phyloP scores from a whole-genome alignment of 169 alveolate species.

The Eimeria falciformis region DNA sequence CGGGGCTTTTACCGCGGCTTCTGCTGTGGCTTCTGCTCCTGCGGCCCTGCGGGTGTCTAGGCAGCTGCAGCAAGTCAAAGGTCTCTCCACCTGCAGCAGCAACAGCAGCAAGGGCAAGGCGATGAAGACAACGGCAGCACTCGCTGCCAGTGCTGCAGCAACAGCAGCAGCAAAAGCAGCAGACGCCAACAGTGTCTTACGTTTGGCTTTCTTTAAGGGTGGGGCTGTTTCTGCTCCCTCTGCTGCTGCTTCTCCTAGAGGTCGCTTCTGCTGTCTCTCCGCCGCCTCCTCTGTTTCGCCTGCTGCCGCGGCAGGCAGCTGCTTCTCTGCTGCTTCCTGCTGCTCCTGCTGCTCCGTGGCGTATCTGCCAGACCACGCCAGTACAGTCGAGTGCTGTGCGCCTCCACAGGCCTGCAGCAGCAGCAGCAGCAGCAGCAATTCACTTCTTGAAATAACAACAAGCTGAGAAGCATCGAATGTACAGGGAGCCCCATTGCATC shows the following conservation, averaged over 20 bases:
- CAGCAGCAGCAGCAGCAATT: background rate
- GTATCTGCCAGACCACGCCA: conserved; percentile 42
- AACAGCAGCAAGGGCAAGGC: background rate
- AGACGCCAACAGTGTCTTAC: background rate
- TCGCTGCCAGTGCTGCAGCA: background rate
- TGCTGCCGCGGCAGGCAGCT: background rate
- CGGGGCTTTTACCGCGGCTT: too few species aligned
- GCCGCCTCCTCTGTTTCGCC: background rate
- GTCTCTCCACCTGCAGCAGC: conserved; percentile 3
- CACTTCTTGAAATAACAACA: too few species aligned
- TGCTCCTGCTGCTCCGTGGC: conserved; percentile 18
- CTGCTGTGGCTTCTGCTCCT: conserved; percentile 7
- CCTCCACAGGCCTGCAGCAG: conserved; percentile 61
- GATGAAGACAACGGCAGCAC: background rate
- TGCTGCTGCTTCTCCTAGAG: background rate
- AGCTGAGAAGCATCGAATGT: background rate
- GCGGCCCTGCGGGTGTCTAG: background rate
- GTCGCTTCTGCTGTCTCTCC: background rate
- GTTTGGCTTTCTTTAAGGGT: background rate
- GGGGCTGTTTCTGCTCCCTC: conserved; percentile 12
- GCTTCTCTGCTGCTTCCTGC: conserved; percentile 23
- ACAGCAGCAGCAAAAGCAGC: background rate
- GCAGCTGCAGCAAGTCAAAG: background rate
- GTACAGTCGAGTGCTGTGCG: conserved; percentile 64
- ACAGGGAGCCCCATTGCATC: background rate